These are phyloP conservation scores for Lathyrus tuberosus DNA, from an alignment of 306 rosid species.

Conservation along the genomic window DNA sequence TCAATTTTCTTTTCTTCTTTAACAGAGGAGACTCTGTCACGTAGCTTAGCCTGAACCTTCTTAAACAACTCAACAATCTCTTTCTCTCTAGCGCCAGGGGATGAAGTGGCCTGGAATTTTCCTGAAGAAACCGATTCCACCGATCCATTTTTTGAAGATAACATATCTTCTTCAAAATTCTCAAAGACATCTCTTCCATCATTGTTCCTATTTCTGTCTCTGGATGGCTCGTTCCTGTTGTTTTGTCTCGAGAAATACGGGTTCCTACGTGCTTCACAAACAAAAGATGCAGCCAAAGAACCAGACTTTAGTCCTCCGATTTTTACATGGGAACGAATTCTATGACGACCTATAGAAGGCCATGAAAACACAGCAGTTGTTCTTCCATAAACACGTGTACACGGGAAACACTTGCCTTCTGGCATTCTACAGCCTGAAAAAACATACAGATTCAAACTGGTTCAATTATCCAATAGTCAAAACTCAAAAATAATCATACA, in stretches of 20 bases:
- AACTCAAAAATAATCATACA: slow-evolving; percentile 5
- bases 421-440: slow-evolving; percentile 62
- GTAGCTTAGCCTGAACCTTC: slow-evolving; percentile 89
- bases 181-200: slow-evolving; percentile 74
- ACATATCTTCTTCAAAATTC: slow-evolving; percentile 66
- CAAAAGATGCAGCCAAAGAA: slow-evolving; percentile 49
- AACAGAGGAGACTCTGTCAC: slow-evolving; percentile 71
- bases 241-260: slow-evolving; percentile 83
- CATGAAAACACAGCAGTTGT: slow-evolving; percentile 49
- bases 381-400: slow-evolving; percentile 67
- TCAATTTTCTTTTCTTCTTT: slow-evolving; percentile 85
- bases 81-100: slow-evolving; percentile 93
- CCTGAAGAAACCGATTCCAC: slow-evolving; percentile 58
- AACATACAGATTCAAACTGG: slow-evolving; percentile 21
- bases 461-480: not conserved
- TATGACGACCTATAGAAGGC: slow-evolving; percentile 48
- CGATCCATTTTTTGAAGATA: slow-evolving; percentile 81
- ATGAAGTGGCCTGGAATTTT: slow-evolving; percentile 70
- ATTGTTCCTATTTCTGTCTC: slow-evolving; percentile 68
- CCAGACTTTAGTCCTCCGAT: slow-evolving; percentile 53
- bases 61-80: slow-evolving; percentile 94
- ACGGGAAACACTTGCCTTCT: slow-evolving; percentile 63
- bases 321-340: slow-evolving; percentile 53
- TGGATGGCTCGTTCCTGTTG: slow-evolving; percentile 55
- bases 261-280: slow-evolving; percentile 70